A percentile compares a stretch with the other conserved stretches of the same genome.
phyloP scores from a whole-genome alignment of 2,329 filamentous ascomycete species.

The Salinomyces thailandicus region DNA sequence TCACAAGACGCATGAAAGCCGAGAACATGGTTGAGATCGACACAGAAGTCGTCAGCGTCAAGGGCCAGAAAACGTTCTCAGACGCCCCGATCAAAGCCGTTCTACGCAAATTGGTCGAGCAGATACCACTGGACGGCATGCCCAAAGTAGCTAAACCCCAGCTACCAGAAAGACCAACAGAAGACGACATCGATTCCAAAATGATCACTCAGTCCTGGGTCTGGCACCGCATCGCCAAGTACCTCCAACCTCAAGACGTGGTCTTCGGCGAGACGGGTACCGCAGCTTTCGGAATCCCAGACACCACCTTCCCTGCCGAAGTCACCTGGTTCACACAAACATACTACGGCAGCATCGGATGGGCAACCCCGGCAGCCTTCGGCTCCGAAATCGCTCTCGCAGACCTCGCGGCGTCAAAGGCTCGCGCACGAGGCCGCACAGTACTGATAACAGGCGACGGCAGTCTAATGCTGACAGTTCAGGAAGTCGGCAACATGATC shows the following conservation, averaged over 20 bases:
- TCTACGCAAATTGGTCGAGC: conserved; percentile 20
- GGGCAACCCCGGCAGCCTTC: conserved; percentile 32
- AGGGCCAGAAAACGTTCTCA: conserved; percentile 22
- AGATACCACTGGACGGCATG: conserved; percentile 13
- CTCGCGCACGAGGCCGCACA: conserved; percentile 41
- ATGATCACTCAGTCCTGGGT: conserved; percentile 34
- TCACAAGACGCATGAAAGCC: conserved; percentile 27
- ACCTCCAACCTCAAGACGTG: conserved; percentile 29
- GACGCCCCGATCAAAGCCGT: conserved; percentile 30
- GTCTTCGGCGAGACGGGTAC: conserved; percentile 35
- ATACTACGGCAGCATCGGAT: conserved; percentile 37
- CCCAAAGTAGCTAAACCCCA: conserved; percentile 19
- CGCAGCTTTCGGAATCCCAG: conserved; percentile 29
- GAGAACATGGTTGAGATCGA: conserved; percentile 28
- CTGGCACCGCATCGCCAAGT: conserved; percentile 28
- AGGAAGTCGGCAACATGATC: conserved; percentile 56
- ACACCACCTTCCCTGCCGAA: conserved; percentile 14
- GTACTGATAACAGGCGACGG: conserved; percentile 57
- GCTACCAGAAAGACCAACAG: conserved; percentile 19
- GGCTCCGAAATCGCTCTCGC: conserved; percentile 39
- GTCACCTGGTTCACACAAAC: conserved; percentile 29
- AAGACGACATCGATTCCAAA: conserved; percentile 26
- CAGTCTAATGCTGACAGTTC: conserved; percentile 53
- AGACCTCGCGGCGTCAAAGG: conserved; percentile 31
- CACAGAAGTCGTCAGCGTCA: conserved; percentile 27